Evolutionary conservation across 768 basidiomycete genomes (phyloP), one percentile per base, ranked within the genome.

Genomic region (Suillus alpinus): DNA sequence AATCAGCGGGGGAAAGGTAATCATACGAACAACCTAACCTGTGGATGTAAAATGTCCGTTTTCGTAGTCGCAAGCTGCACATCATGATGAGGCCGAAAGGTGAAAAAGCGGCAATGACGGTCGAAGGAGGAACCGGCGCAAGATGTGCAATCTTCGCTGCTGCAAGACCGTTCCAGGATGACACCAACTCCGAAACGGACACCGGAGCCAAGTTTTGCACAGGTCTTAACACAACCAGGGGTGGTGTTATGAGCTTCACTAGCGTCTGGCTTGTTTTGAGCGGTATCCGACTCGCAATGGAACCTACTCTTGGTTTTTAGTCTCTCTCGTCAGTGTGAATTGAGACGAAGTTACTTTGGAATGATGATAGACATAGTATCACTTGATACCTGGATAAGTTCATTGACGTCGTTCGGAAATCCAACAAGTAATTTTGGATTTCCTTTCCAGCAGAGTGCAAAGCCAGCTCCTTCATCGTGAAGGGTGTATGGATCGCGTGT

Each of bases 101-200:
- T 77, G 68, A 93, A 94, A 65, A 84, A 74, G 40, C 95, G 86
- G 69, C 95, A 97, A 59, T 80, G 70, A n/a, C 93, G 85, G 65
- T 92, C 81, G 62, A 91, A 90, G 8, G 86, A 73, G 4, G 81
- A 75, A 3, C 86, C 86, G 6, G 69, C 69, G 69, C 94, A 93
- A 23, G 75, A 77, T 31, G 62, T 14, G 69, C 95, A 98, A 58
- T 85, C 86, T 29, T 77, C 70, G 2, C 84, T 83, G 34, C 32
- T 63, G 72, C 95, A 98, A 0, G 94, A 81, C 53, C 94, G 81
- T 73, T 98, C 95, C 37, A 94, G 80, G 6, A 82, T 80, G 66
- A 91, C 84, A 4, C 94, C 92, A 31, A 96, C 81, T 5, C 95
- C 95, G 72, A 93, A 94, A 34, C 92, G 82, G 8, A 94, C 87